Conservation (phyloP, 192 early-diverging fungal genomes). For the Linnemannia exigua region DNA sequence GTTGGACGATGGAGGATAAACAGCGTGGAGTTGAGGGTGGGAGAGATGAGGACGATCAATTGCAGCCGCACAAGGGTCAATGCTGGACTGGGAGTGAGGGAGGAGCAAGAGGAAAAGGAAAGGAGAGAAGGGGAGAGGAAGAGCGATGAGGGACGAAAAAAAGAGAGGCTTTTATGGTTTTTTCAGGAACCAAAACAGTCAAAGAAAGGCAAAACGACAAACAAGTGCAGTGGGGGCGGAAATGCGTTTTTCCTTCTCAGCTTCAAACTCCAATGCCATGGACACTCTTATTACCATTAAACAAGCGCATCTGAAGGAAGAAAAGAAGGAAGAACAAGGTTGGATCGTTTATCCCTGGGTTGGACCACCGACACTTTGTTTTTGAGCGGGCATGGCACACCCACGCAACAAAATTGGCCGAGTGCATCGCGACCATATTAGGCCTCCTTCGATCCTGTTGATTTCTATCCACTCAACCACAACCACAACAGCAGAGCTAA, state of each 20-base stretch:
- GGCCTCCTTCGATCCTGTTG: neutral
- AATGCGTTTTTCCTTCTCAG: neutral
- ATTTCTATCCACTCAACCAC: neutral
- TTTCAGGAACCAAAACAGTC: neutral
- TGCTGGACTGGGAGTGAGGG: neutral
- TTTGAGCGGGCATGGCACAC: neutral
- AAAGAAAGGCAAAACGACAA: neutral
- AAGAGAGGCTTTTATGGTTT: neutral
- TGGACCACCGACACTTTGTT: neutral
- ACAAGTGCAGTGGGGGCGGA: neutral
- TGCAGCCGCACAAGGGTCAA: neutral
- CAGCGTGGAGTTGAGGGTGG: neutral
- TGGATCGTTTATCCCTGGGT: conserved; percentile 1
- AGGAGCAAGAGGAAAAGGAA: neutral
- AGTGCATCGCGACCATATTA: neutral
- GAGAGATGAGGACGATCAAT: neutral
- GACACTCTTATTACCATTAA: neutral
- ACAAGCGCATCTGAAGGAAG: neutral
- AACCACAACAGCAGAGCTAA: neutral
- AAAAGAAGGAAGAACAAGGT: neutral
- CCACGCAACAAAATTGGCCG: neutral
- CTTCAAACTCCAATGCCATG: neutral
- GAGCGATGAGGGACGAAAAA: neutral
- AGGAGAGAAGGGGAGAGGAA: neutral
- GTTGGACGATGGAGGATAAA: neutral